Evolutionary conservation across 371 early-diverging fungal genomes (phyloP).

Genomic region (Apophysomyces elegans): DNA sequence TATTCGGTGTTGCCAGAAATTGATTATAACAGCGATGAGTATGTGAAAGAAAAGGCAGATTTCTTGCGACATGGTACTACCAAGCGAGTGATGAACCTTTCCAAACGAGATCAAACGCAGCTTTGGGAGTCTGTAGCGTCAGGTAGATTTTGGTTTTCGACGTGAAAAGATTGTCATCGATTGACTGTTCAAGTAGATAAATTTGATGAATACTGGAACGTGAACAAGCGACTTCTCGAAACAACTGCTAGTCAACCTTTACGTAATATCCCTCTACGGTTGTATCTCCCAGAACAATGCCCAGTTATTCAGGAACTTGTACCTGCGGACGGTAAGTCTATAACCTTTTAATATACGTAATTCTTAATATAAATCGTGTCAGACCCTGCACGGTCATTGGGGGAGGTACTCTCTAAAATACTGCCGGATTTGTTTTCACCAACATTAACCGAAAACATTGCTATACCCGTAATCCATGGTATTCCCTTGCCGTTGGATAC

Average conservation of each 20-base stretch:
- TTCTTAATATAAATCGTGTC: background rate
- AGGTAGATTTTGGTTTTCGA: slow-evolving; percentile 32
- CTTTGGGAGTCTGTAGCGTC: slow-evolving; percentile 68
- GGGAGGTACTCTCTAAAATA: slow-evolving; percentile 20
- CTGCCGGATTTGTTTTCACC: slow-evolving; percentile 31
- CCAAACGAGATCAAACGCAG: slow-evolving; percentile 71
- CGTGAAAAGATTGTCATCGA: background rate
- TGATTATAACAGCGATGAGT: background rate
- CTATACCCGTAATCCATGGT: slow-evolving; percentile 59
- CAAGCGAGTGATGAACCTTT: slow-evolving; percentile 76
- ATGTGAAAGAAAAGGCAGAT: slow-evolving; percentile 59
- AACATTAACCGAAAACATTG: slow-evolving; percentile 6
- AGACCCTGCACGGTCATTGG: slow-evolving; percentile 22
- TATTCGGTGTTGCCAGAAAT: background rate
- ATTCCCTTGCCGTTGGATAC: slow-evolving; percentile 58
- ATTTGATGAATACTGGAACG: slow-evolving; percentile 66
- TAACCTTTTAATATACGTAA: background rate
- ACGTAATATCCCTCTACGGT: slow-evolving; percentile 57
- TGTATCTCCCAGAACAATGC: slow-evolving; percentile 63
- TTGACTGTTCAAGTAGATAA: slow-evolving; percentile 34
- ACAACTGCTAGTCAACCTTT: slow-evolving; percentile 44
- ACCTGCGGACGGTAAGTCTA: slow-evolving; percentile 25
- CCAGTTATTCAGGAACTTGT: slow-evolving; percentile 69
- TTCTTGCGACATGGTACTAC: slow-evolving; percentile 72
- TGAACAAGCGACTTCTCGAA: slow-evolving; percentile 60